phyloP scores from a whole-genome alignment of 2,329 filamentous ascomycete species.

The Xylariaceae sp. region DNA sequence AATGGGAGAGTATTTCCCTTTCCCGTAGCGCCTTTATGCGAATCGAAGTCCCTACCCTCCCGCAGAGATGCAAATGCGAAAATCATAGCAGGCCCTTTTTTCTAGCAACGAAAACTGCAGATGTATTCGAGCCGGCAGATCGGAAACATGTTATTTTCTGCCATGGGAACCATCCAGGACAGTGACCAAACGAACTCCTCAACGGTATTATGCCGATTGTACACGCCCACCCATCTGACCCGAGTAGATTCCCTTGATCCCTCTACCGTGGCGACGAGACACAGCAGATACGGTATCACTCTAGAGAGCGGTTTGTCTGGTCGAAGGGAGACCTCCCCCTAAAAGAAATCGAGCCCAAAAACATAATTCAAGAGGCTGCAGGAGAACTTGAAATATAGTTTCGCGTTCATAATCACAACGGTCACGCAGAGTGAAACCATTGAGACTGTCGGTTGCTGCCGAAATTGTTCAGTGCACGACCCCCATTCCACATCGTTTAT shows the following conservation, averaged over 20 bases:
- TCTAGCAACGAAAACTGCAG: constrained; percentile 32
- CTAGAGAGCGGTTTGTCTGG: constrained; percentile 12
- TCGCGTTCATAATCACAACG: neutral
- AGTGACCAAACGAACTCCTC: constrained; percentile 23
- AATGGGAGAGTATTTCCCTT: constrained; percentile 40
- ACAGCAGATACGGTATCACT: constrained; percentile 17
- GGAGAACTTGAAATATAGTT: constrained; percentile 7
- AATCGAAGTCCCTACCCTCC: constrained; percentile 37
- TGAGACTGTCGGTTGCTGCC: constrained; percentile 3
- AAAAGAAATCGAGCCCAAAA: constrained; percentile 14
- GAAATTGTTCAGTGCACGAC: constrained; percentile 1
- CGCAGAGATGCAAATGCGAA: constrained; percentile 36
- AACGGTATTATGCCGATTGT: constrained; percentile 15
- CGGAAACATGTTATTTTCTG: constrained; percentile 16
- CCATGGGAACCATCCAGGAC: constrained; percentile 26
- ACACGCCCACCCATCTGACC: constrained; percentile 20
- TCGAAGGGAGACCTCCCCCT: constrained; percentile 2
- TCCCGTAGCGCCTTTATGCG: constrained; percentile 33
- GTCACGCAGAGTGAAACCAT: neutral
- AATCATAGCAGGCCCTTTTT: constrained; percentile 33
- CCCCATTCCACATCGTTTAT: constrained; percentile 13
- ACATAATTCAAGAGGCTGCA: constrained; percentile 23
- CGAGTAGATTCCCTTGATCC: constrained; percentile 15
- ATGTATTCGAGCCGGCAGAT: constrained; percentile 15
- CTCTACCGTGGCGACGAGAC: constrained; percentile 11